These are phyloP conservation scores for Ascochyta fabae DNA, from an alignment of 2,329 filamentous ascomycete genomes.

Conservation along the genomic window DNA sequence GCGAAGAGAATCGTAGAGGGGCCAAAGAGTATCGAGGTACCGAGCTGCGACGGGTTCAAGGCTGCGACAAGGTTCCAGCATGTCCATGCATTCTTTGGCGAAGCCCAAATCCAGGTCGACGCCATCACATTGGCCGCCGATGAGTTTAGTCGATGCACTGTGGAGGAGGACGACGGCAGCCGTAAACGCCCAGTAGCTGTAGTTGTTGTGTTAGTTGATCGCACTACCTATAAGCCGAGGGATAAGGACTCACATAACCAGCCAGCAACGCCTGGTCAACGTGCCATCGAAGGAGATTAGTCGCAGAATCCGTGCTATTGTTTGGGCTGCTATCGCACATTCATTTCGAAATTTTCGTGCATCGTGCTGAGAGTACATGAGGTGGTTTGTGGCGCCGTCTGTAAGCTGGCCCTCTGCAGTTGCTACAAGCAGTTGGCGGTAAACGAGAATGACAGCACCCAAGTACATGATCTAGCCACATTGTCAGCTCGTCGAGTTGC, in stretches of 20 bases:
- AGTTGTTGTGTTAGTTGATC: neutral
- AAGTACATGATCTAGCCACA: constrained; percentile 46
- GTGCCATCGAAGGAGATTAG: constrained; percentile 45
- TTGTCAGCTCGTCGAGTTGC: neutral
- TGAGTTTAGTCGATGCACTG: constrained; percentile 43
- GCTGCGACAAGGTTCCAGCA: constrained; percentile 40
- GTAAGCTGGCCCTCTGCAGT: constrained; percentile 41
- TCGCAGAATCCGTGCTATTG: constrained; percentile 44
- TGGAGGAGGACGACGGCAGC: constrained; percentile 45
- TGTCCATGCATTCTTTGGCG: constrained; percentile 46
- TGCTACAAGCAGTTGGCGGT: constrained; percentile 45
- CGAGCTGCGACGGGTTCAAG: constrained; percentile 43
- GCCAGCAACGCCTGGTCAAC: constrained; percentile 47
- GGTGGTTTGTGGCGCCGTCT: constrained; percentile 29
- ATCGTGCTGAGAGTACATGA: constrained; percentile 36
- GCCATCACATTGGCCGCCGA: constrained; percentile 38
- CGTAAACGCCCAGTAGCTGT: constrained; percentile 48
- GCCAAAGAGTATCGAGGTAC: constrained; percentile 44
- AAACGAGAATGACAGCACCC: constrained; percentile 45
- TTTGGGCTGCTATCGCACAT: constrained; percentile 45
- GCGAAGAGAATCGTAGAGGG: constrained; percentile 43
- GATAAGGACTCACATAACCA: constrained; percentile 42
- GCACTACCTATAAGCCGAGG: neutral
- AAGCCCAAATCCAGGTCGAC: constrained; percentile 44
- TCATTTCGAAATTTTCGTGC: constrained; percentile 38